phyloP scores from a whole-genome alignment of 495 filamentous ascomycete genomes.

The Aspergillus incahuasiensis region DNA sequence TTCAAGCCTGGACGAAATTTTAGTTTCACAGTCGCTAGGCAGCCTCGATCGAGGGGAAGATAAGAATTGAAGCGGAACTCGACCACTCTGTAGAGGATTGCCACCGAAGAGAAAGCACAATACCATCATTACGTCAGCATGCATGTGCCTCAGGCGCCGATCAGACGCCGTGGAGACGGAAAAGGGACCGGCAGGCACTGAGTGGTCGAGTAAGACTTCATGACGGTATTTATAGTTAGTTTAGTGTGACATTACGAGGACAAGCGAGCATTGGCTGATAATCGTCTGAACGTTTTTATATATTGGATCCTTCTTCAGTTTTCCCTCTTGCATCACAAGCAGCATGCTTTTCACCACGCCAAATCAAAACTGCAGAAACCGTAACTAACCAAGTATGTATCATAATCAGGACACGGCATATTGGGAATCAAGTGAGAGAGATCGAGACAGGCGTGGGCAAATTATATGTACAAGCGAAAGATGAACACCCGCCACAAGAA shows the following conservation, averaged over 20 bases:
- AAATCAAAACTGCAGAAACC: neutral
- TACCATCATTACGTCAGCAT: neutral
- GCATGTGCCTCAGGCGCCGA: neutral
- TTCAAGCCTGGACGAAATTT: neutral
- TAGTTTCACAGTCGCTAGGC: neutral
- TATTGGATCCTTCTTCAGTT: neutral
- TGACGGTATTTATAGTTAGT: too few species aligned
- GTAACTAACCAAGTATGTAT: constrained; percentile 8
- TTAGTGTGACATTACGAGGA: neutral
- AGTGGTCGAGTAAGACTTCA: neutral
- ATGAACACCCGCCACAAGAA: constrained; percentile 21
- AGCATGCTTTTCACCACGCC: constrained; percentile 8
- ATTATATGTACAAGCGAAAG: constrained; percentile 37
- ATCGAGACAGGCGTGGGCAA: constrained; percentile 15
- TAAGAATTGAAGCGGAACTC: neutral
- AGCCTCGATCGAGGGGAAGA: neutral
- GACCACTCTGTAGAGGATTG: neutral
- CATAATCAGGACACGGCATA: constrained; percentile 14
- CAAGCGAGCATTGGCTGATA: neutral
- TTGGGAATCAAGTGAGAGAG: constrained; percentile 16
- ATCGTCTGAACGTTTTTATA: neutral
- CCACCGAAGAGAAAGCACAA: neutral
- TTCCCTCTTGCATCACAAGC: constrained; percentile 5
- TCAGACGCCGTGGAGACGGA: neutral
- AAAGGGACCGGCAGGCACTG: neutral